Evolutionary conservation across 1,284 basidiomycete species (phyloP), one percentile per base, ranked within the genome.

Genomic region (Peniophora sp.): DNA sequence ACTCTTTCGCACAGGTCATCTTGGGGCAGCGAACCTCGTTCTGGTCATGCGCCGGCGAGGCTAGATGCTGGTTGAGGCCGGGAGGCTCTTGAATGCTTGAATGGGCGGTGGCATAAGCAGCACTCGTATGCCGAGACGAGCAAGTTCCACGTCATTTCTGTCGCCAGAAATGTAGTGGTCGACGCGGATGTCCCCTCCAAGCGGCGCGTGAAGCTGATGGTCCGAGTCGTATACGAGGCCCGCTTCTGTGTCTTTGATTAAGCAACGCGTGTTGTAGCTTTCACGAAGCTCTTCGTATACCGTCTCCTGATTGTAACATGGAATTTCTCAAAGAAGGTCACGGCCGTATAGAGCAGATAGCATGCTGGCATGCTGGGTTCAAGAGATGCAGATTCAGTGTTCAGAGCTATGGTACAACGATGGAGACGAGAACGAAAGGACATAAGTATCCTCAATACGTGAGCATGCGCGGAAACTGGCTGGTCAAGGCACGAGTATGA

Each of bases 51-150:
- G 59, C 75, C 73, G 54, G 69, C 67, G 71, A 73, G 47, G 60
- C 61, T 38, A 83, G 68, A 55, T 83, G 80, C 51, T 71, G 65
- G 56, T 81, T 78, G 46, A 83, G 66, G 8, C 58, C 65, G 0
- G 20, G 6, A 79, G 66, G 0, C 64, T 59, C 24, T 55, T 16
- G 48, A 71, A 76, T 1, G 45, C 24, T 55, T 16, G 48, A 71
- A 76, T 1, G 45, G 52, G 11, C 43, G 53, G 56, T 78, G 70
- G 57, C 80, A 82, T 11, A 83, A 63, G 54, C 74, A 74, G 60
- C 80, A 83, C 58, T 81, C 77, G 58, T 70, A 82, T 16, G 58
- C 66, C 3, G 17, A 3, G 0, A 70, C 70, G 12, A 6, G 27
- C 27, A 12, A 32, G 52, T 81, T 81, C 71, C 70, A 81, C 0